Conservation (phyloP, 1,139 yeast species). For the Blastobotrys persicus region DNA sequence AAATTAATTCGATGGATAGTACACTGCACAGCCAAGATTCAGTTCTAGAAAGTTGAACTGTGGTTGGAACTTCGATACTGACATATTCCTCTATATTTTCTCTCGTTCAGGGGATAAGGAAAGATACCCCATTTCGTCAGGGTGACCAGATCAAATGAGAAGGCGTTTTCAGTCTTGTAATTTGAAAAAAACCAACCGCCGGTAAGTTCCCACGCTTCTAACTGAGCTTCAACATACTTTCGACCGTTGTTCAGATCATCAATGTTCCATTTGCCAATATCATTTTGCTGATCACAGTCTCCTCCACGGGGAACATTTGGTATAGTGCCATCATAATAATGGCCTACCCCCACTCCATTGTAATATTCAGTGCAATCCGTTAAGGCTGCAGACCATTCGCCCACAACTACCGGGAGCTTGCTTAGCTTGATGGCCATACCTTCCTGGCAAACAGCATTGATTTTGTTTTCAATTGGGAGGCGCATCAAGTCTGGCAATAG, state of each 20-base stretch:
- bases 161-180: slow-evolving; percentile 78
- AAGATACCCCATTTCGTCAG: slow-evolving; percentile 59
- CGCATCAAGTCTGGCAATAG: neutral
- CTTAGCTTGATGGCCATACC: neutral
- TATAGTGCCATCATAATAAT: slow-evolving; percentile 74
- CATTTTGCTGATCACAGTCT: slow-evolving; percentile 58
- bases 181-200: slow-evolving; percentile 87
- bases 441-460: slow-evolving; percentile 3
- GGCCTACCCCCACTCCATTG: slow-evolving; percentile 85
- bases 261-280: slow-evolving; percentile 57
- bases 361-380: slow-evolving; percentile 91
- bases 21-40: too few relatives aligned
- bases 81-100: slow-evolving; percentile 4
- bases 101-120: slow-evolving; percentile 44
- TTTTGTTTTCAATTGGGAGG: neutral
- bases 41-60: too few relatives aligned
- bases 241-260: slow-evolving; percentile 58
- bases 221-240: slow-evolving; percentile 78
- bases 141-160: slow-evolving; percentile 80
- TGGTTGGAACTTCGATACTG: neutral
- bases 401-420: slow-evolving; percentile 46
- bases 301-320: slow-evolving; percentile 49
- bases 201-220: slow-evolving; percentile 71
- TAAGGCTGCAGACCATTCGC: slow-evolving; percentile 92
- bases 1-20: too few relatives aligned